Evolutionary conservation across 352 stramenopile genomes (phyloP), one percentile per base, ranked within the genome.

Genomic region (Phytopythium helicoides): DNA sequence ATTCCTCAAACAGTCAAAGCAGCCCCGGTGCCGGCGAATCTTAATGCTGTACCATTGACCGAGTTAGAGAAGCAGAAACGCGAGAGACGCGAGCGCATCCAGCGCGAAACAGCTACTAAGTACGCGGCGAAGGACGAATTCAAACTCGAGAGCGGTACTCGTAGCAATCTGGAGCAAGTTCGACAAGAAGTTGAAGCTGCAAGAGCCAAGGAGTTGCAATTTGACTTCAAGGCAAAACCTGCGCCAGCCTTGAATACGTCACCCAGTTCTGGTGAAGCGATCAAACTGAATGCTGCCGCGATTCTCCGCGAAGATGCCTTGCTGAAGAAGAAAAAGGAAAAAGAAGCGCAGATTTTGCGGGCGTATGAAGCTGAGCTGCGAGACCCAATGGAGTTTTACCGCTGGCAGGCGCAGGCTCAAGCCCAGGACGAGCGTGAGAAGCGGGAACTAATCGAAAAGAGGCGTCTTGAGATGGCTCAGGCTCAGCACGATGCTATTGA

Each of bases 301-400:
- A 96, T 98, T 42, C 54, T 98, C 45, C 78, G 90, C 6, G 92
- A 98, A 81, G 92, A 97, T 47, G 86, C 87, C 14, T 55, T 97
- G 47, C 81, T 93, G 68, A 94, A 97, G 59, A 87, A 91, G 47
- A 97, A 97, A 60, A 90, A 97, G 62, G 84, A 82, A 2, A 81
- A 95, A 28, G 92, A 97, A 52, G 89, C 90, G 9, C 73, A 90
- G 56, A 46, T 95, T 18, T 71, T 97, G 16, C 64, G 86, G 21
- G 78, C 82, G 7, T 98, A 96, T 52, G 92, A 98, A 61, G 73
- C 84, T 1, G 89, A 97, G 48, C 63, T 98, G 19, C 67, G 92
- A 15, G 92, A 98, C 42, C 80, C 84, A 3, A 86, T 94, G 23
- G 90, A 97, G 31, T 98, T 95, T 33, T 95, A 96, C 42, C 66